Conservation (phyloP, 768 basidiomycete species). For the Hygrocybe punicea region DNA sequence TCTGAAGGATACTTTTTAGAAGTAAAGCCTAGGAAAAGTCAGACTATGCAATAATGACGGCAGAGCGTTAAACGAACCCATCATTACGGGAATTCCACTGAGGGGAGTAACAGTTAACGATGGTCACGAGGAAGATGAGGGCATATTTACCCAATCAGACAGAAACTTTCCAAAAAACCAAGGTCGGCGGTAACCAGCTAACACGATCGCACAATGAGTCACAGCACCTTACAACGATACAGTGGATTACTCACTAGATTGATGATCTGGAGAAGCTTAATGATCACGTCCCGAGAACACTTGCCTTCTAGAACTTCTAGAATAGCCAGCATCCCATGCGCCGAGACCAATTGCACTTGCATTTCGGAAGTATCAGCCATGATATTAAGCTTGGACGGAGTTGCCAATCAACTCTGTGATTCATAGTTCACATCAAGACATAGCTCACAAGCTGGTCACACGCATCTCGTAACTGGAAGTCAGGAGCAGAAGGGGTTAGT, state of each 20-base stretch:
- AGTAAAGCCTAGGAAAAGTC: constrained; percentile 64
- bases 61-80: constrained; percentile 52
- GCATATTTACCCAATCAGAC: constrained; percentile 69
- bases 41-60: neutral
- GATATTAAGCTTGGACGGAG: constrained; percentile 56
- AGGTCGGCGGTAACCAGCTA: constrained; percentile 71
- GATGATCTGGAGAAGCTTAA: constrained; percentile 83
- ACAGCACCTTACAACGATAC: neutral
- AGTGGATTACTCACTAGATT: constrained; percentile 60
- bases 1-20: constrained; percentile 92
- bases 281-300: constrained; percentile 78
- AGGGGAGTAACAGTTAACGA: constrained; percentile 7
- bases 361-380: constrained; percentile 80
- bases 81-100: constrained; percentile 93
- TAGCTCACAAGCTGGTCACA: constrained; percentile 82
- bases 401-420: constrained; percentile 3
- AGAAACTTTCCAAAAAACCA: constrained; percentile 90
- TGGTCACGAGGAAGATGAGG: neutral
- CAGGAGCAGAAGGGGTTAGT: constrained; percentile 75
- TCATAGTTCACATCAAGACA: neutral
- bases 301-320: constrained; percentile 89
- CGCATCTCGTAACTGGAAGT: constrained; percentile 77
- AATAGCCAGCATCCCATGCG: constrained; percentile 93
- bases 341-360: constrained; percentile 81
- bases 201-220: constrained; percentile 33